Conservation (phyloP, 2,329 filamentous ascomycete genomes). For the Rhynchosporium secalis region DNA sequence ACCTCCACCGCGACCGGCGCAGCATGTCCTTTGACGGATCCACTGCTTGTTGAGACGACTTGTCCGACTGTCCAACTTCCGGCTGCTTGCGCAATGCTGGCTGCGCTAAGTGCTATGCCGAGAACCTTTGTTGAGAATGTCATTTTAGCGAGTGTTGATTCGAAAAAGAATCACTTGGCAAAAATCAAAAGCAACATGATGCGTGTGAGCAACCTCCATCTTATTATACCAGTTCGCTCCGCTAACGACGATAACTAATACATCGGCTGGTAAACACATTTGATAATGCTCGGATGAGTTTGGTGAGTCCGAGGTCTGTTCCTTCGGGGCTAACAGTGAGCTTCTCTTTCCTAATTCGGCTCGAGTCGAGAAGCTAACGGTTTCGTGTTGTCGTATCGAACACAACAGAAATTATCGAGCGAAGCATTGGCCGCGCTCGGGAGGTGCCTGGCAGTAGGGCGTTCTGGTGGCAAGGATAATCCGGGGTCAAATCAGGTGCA, state of each 20-base stretch:
- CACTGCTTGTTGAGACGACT: slow-evolving; percentile 32
- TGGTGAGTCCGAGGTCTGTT: neutral
- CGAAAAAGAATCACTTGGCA: too few relatives aligned
- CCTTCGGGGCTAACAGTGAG: neutral
- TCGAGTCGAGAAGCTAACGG: neutral
- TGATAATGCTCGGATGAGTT: neutral
- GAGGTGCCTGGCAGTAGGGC: neutral
- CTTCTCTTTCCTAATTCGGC: neutral
- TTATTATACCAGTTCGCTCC: neutral
- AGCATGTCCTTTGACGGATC: slow-evolving; percentile 13
- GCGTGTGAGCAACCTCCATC: neutral
- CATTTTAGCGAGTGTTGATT: neutral
- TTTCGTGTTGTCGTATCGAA: neutral
- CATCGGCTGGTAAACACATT: too few relatives aligned
- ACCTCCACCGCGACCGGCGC: slow-evolving; percentile 6
- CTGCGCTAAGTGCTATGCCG: neutral
- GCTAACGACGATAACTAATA: neutral
- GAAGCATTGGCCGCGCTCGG: neutral
- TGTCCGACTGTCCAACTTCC: slow-evolving; percentile 36
- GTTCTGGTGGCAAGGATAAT: neutral
- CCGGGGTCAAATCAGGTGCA: slow-evolving; percentile 3
- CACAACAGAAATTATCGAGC: neutral
- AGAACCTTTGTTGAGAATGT: neutral
- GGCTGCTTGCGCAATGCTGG: neutral
- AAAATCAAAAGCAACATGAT: neutral